phyloP scores from a whole-genome alignment of 148 eudicot genomes.

The Oxyria digyna region DNA sequence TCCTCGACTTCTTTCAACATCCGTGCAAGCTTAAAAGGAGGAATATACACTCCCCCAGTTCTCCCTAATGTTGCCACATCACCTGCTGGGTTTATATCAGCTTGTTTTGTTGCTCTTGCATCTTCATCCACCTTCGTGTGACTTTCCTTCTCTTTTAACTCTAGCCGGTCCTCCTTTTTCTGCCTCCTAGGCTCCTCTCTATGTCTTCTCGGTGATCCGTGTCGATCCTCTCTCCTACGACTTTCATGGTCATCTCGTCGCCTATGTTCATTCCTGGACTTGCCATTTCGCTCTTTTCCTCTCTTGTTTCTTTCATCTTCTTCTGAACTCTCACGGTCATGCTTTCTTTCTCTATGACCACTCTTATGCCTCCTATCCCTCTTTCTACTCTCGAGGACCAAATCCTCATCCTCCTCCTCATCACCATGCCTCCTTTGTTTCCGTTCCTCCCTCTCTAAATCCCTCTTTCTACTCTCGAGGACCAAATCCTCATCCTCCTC shows the following conservation, averaged over 20 bases:
- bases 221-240: neutral
- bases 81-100: constrained; percentile 11
- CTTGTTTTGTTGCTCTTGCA: constrained; percentile 13
- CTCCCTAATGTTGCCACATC: constrained; percentile 35
- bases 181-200: constrained; percentile 16
- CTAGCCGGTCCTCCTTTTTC: constrained; percentile 2
- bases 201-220: neutral
- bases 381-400: neutral
- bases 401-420: no score
- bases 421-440: no score
- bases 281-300: constrained; percentile 1
- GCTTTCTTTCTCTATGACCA: neutral
- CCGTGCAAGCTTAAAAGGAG: constrained; percentile 71
- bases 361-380: constrained; percentile 5
- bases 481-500: no score
- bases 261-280: neutral
- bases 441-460: no score
- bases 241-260: neutral
- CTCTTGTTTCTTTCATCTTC: constrained; percentile 7
- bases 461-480: neutral
- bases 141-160: constrained; percentile 11
- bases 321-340: neutral
- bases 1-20: constrained; percentile 40
- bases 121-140: constrained; percentile 14
- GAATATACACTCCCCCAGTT: constrained; percentile 83